Evolutionary conservation across 306 rosid species (phyloP).

Genomic region (Delonix regia): DNA sequence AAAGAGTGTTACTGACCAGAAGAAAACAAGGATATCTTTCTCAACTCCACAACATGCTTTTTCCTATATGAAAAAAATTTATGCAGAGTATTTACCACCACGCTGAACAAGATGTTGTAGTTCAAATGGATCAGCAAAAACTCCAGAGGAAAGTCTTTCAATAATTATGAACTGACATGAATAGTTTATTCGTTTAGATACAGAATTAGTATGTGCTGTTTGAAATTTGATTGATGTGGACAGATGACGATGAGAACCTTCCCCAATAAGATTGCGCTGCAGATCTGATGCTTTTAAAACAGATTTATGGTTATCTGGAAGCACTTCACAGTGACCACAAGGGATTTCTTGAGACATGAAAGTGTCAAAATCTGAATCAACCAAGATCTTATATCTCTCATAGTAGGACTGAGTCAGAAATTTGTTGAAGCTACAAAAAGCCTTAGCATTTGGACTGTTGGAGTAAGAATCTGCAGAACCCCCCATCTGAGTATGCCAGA

Average conservation of each 20-base stretch:
- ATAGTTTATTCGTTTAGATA: constrained; percentile 43
- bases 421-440: constrained; percentile 39
- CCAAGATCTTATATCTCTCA: constrained; percentile 43
- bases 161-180: constrained; percentile 59
- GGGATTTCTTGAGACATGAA: constrained; percentile 61
- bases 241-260: constrained; percentile 77
- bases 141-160: constrained; percentile 79
- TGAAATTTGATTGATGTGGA: constrained; percentile 57
- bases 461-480: constrained; percentile 37
- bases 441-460: constrained; percentile 5
- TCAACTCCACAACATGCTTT: background rate
- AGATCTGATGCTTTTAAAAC: constrained; percentile 45
- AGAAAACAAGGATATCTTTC: constrained; percentile 25
- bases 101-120: constrained; percentile 77
- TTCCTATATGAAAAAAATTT: constrained; percentile 16
- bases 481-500: constrained; percentile 52
- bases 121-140: constrained; percentile 88
- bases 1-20: constrained; percentile 11
- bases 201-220: constrained; percentile 28
- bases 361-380: constrained; percentile 57
- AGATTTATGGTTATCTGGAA: constrained; percentile 43
- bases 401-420: constrained; percentile 65
- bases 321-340: constrained; percentile 45
- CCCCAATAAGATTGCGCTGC: constrained; percentile 61
- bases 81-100: constrained; percentile 55